Evolutionary conservation across 495 filamentous ascomycete species (phyloP), one percentile per base, ranked within the genome.

Genomic region (Bacidia rubella): DNA sequence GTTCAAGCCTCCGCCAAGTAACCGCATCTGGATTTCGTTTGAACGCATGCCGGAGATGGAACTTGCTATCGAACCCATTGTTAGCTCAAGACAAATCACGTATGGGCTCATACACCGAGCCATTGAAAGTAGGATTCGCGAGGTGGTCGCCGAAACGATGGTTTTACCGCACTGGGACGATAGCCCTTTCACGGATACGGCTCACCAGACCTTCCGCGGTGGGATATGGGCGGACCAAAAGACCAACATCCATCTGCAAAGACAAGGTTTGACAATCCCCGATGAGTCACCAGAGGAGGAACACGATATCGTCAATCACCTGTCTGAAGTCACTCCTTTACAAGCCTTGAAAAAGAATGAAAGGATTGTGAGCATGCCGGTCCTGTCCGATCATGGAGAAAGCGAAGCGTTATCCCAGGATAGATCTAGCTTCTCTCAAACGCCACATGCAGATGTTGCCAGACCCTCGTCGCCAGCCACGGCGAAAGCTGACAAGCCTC

Each of bases 101-200:
- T 97, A 90, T 64, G 82, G 81, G 5, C 77, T 95, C 43, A 90
- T 98, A 44, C 75, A 96, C 11, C 82, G 88, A 46, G 83, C 89
- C 46, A 98, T 98, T 54, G 92, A 97, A 65, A 94, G 83, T 57
- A 74, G 90, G 22, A 95, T 98, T 62, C 81, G 90, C 52, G 89
- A 95, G 64, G 87, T 96, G 38, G 73, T 98, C 49, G 86, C 80
- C 1, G 92, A 98, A 67, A 95, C 88, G 15, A 65, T 96, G 9
- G 92, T 98, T n/a, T 70, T 84, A 44, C 93, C 93, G 0, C 87
- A 93, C 61, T 97, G 90, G 87, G 92, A 98, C 54, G 92, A 98
- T 64, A 77, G 82, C 1, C 87, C 92, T 2, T 97, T 97, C 67
- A 80, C 83, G 60, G 78, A 85, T 56, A 95, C 87, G 3, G 67